Evolutionary conservation across 1,284 basidiomycete genomes (phyloP), one percentile per base, ranked within the genome.

Genomic region (Trichosporon sp.): DNA sequence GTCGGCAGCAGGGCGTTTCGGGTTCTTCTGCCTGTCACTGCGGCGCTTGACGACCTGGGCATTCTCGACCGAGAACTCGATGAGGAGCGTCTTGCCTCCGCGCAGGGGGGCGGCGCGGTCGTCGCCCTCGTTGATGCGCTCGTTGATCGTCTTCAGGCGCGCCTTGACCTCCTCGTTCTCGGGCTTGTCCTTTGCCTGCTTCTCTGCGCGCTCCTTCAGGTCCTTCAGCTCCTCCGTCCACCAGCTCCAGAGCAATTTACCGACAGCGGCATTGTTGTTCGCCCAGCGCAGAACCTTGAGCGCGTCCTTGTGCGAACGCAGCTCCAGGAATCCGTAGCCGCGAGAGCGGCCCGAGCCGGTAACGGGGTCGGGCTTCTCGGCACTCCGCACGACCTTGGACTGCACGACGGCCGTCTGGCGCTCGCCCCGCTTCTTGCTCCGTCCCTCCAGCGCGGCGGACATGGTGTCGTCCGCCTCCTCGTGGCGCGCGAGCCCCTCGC

Each of bases 301-400:
- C 2, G 96, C 94, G 79, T 98, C 94, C 10, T 91, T 89, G 80
- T 98, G 96, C 32, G 85, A 88, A 48, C 89, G 86, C 88, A 98
- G 89, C 86, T 99, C 96, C 54, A 99, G 81, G 86, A 99, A 99
- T 14, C 96, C 97, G 78, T 98, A 99, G 0, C 96, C 96, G 80
- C 92, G 93, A 76, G 91, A 93, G 69, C 91, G 88, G 2, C 94
- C 94, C 76, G 92, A 90, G 1, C 92, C 93, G 0, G 92, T 96
- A 38, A 95, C 82, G 0, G 92, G 87, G 81, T 99, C 96, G 67
- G 96, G 87, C 21, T 94, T 91, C 75, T 97, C 96, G 31, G 87
- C 86, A 59, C 83, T 81, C 14, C 94, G 89, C 11, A 98, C 90
- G 71, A 99, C 90, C 85, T 99, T 98, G 54, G 91, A 87, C 84